Percentiles rank a stretch among this genome's conserved stretches.
Evolutionary conservation across 140 eudicot genomes (phyloP).

Genomic region (Ambrosia hybrid): DNA sequence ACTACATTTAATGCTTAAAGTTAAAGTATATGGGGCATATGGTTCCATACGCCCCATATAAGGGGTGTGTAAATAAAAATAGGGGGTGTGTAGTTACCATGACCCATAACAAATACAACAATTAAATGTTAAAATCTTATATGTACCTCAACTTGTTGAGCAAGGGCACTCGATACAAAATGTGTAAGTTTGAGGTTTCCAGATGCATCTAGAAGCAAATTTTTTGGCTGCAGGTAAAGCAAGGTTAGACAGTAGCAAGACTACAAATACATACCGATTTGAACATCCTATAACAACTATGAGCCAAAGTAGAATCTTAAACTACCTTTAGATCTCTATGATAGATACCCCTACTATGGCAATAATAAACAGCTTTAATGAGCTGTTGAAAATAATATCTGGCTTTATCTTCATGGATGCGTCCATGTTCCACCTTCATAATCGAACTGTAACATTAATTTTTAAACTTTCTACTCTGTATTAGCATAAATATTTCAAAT

Average conservation of each 20-base stretch:
- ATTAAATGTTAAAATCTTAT: background rate
- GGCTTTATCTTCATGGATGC: conserved; percentile 92
- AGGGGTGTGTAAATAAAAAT: too few species aligned
- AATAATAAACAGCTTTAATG: conserved; percentile 87
- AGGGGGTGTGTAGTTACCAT: too few species aligned
- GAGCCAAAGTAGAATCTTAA: background rate
- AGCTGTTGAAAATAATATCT: conserved; percentile 94
- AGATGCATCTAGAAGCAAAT: conserved; percentile 74
- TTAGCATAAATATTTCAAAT: too few species aligned
- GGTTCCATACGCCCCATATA: too few species aligned
- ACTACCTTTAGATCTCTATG: conserved; percentile 92
- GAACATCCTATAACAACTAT: background rate
- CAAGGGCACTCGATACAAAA: conserved; percentile 92
- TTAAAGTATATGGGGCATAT: too few species aligned
- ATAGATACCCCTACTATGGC: conserved; percentile 97
- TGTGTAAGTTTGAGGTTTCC: conserved; percentile 98
- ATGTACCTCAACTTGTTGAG: conserved; percentile 88
- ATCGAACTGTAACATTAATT: conserved; percentile 15
- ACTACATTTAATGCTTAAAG: too few species aligned
- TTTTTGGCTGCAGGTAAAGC: conserved; percentile 69
- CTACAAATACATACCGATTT: background rate
- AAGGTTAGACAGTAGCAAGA: conserved; percentile 16
- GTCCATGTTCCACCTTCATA: conserved; percentile 78
- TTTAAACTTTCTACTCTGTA: conserved; percentile 11
- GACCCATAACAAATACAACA: background rate